Evolutionary conservation across 768 basidiomycete species (phyloP).

Genomic region (Vararia minispora): DNA sequence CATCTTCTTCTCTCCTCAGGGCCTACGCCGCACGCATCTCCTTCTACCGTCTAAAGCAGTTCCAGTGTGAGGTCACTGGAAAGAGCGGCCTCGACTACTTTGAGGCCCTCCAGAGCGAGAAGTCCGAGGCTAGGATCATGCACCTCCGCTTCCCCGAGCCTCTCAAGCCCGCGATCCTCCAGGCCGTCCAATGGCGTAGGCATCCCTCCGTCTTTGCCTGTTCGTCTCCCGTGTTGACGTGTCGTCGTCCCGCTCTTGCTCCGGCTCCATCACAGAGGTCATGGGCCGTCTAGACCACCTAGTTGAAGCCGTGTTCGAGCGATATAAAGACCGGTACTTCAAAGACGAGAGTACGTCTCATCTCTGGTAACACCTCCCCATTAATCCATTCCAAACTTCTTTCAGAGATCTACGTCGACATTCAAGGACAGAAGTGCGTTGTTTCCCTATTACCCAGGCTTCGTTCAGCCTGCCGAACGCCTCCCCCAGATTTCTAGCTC

Average conservation of each 20-base stretch:
- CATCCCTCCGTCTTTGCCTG: conserved; percentile 19
- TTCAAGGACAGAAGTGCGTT: conserved; percentile 77
- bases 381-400: conserved; percentile 2
- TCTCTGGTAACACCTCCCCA: conserved; percentile 1
- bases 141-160: conserved; percentile 88
- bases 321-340: conserved; percentile 95
- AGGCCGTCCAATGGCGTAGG: conserved; percentile 95
- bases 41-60: conserved; percentile 89
- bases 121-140: conserved; percentile 77
- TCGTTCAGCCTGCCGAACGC: conserved; percentile 3
- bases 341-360: conserved; percentile 66
- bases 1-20: conserved; percentile 21
- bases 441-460: conserved; percentile 12
- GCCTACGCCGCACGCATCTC: conserved; percentile 88
- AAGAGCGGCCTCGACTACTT: conserved; percentile 92
- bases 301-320: conserved; percentile 89
- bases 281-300: conserved; percentile 93
- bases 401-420: conserved; percentile 79
- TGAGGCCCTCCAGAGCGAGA: conserved; percentile 86
- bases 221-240: conserved; percentile 6
- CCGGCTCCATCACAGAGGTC: conserved; percentile 53
- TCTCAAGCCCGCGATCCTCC: conserved; percentile 85
- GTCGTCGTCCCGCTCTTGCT: conserved; percentile 6
- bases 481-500: conserved; percentile 61
- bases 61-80: conserved; percentile 96